Evolutionary conservation across 768 basidiomycete genomes (phyloP), one percentile per base, ranked within the genome.

Genomic region (Trametes elegans): DNA sequence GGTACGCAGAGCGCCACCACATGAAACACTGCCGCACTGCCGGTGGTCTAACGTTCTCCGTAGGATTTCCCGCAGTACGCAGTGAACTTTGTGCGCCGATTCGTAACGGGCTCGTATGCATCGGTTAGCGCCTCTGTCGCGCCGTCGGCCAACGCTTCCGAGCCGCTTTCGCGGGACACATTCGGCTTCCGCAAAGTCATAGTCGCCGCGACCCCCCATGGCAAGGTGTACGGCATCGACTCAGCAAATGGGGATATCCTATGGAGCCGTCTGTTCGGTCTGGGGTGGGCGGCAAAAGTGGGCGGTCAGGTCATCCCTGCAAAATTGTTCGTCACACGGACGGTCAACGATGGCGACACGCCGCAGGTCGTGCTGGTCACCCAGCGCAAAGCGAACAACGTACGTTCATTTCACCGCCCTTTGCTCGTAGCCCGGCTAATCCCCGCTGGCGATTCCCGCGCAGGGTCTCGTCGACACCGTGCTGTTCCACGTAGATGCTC

Each of bases 151-250:
- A 67, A 74, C 21, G 67, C 69, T 14, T 58, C 66, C 28, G 74
- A 72, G 21, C 54, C 71, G 0, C 74, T 86, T 0, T 72, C 76
- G 54, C 82, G 90, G 5, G 93, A 95, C 64, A 70, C 84, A 0
- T 96, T 95, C 66, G 93, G 93, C 0, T 92, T 97, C 71, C 79
- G 87, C 32, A 91, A 97, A 66, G 69, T 97, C 26, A 80, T 95
- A 40, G 80, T 96, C 4, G 78, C 75, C 6, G 88, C 84, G 0
- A 92, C 89, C 3, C 61, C 74, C 0, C 74, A 79, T 26, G 92
- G 93, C 2, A 93, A 91, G 63, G 60, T 94, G 0, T 93, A 84
- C 63, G 94, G 85, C 0, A 70, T 98, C 38, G 93, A 97, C 62
- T 87, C 90, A 1, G 80, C 83, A 9, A 88, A 76, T 39, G 94